A percentile compares a stretch with the other conserved stretches of the same genome.
These are phyloP conservation scores for Blastobotrys aristatus DNA, from an alignment of 1,139 yeast species.

Conservation along the genomic window DNA sequence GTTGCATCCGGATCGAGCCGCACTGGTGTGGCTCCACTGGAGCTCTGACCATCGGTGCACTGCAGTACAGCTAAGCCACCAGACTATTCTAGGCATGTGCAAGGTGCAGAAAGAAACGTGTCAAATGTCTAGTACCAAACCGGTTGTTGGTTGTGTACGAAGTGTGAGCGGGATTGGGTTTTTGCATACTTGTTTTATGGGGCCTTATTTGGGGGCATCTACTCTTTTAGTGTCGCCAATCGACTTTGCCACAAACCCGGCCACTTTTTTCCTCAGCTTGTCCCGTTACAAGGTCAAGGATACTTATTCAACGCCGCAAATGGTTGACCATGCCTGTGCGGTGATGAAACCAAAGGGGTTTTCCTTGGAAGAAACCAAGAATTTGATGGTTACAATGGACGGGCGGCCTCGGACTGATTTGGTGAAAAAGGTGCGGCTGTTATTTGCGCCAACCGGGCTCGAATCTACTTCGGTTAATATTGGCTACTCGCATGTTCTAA, in stretches of 20 bases:
- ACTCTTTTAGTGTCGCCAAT: constrained; percentile 77
- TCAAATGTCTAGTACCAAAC: constrained; percentile 64
- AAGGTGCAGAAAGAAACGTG: constrained; percentile 90
- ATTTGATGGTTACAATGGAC: constrained; percentile 77
- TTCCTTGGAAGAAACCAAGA: constrained; percentile 59
- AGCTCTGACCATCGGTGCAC: constrained; percentile 68
- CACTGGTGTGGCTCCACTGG: constrained; percentile 62
- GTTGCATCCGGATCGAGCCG: constrained; percentile 35
- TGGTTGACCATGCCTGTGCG: constrained; percentile 70
- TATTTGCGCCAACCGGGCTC: constrained; percentile 61
- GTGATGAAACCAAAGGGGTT: constrained; percentile 61
- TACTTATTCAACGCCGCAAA: constrained; percentile 77
- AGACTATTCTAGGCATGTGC: constrained; percentile 68
- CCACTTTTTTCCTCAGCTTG: constrained; percentile 63
- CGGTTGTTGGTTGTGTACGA: constrained; percentile 82
- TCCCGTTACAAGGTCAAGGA: constrained; percentile 81
- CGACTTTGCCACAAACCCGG: constrained; percentile 72
- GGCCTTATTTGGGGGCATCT: constrained; percentile 80
- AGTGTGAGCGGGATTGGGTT: constrained; percentile 86
- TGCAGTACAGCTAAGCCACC: constrained; percentile 61
- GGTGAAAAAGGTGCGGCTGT: constrained; percentile 55
- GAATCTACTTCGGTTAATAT: constrained; percentile 69
- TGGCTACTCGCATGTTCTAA: constrained; percentile 72
- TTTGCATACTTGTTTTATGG: constrained; percentile 72
- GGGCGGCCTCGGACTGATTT: constrained; percentile 65